These are phyloP conservation scores for Komagataea norvegica DNA, from an alignment of 1,139 yeast genomes.

Conservation along the genomic window DNA sequence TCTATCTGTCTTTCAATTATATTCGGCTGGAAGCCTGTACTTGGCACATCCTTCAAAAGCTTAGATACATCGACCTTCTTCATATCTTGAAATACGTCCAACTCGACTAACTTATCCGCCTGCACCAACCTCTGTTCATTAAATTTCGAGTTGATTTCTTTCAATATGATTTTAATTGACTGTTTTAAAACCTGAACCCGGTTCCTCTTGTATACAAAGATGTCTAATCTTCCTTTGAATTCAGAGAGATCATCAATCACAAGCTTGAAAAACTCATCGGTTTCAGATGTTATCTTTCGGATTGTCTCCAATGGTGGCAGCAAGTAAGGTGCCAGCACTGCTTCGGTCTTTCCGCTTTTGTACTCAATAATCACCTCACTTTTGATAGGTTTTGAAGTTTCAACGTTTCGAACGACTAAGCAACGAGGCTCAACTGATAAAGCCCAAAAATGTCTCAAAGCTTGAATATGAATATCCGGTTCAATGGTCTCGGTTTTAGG, in stretches of 20 bases:
- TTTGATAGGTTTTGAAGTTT: constrained; percentile 47
- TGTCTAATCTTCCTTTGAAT: constrained; percentile 39
- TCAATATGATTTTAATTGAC: constrained; percentile 34
- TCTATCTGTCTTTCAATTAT: constrained; percentile 56
- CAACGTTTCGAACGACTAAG: constrained; percentile 66
- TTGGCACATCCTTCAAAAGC: constrained; percentile 13
- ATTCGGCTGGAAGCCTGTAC: constrained; percentile 31
- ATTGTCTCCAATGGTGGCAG: constrained; percentile 58
- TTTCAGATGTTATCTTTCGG: constrained; percentile 32
- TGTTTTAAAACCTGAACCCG: constrained; percentile 40
- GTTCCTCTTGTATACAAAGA: constrained; percentile 46
- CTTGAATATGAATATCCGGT: constrained; percentile 69
- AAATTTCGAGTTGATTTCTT: constrained; percentile 20
- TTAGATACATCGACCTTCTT: constrained; percentile 18
- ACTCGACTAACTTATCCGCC: constrained; percentile 10
- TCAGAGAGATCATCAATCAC: constrained; percentile 37
- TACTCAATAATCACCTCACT: constrained; percentile 46
- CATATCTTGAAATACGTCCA: constrained; percentile 16
- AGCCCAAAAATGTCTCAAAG: constrained; percentile 89
- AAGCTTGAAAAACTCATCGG: constrained; percentile 44
- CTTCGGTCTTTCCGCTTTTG: constrained; percentile 35
- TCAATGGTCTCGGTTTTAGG: constrained; percentile 41
- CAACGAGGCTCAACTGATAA: constrained; percentile 80
- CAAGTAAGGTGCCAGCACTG: constrained; percentile 54
- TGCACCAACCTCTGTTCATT: constrained; percentile 8